Percentiles rank a stretch among this genome's conserved stretches.
phyloP scores from a whole-genome alignment of 202 grass and related monocot genomes.

The Schoenoplectus triqueter region DNA sequence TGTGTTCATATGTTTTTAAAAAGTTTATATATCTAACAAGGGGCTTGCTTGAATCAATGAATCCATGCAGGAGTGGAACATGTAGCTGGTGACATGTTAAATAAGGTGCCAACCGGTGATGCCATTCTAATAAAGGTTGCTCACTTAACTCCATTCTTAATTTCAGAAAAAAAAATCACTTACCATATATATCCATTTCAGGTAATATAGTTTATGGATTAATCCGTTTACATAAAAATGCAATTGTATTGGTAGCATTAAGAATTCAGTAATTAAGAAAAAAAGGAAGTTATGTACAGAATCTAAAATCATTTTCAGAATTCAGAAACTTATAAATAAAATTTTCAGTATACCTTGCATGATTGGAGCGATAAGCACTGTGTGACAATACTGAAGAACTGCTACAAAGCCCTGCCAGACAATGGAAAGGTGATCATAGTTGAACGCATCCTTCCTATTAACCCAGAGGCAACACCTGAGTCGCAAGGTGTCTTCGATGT shows the following conservation, averaged over 20 bases:
- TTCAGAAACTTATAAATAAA: background rate
- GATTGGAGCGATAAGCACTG: conserved; percentile 81
- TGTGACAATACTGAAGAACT: conserved; percentile 59
- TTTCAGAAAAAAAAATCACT: too few relatives aligned
- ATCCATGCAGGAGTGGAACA: conserved; percentile 38
- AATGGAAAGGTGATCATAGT: conserved; percentile 73
- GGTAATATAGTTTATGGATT: too few relatives aligned
- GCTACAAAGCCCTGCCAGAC: conserved; percentile 59
- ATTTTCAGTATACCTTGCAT: conserved; percentile 61
- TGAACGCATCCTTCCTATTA: conserved; percentile 60
- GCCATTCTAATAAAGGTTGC: conserved; percentile 47
- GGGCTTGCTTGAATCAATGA: background rate
- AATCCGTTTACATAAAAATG: too few relatives aligned
- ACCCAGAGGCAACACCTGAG: conserved; percentile 36
- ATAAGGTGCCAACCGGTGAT: conserved; percentile 39
- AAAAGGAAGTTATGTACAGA: background rate
- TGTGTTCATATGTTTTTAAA: background rate
- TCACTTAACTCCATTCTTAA: background rate
- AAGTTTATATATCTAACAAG: background rate
- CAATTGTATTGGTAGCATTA: too few relatives aligned
- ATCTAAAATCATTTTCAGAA: background rate
- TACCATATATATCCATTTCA: too few relatives aligned
- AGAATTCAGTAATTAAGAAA: background rate
- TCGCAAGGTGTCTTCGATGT: conserved; percentile 57
- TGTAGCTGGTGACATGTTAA: conserved; percentile 41